Evolutionary conservation across 306 rosid species (phyloP), one percentile per base, ranked within the genome.

Genomic region (Dalbergia cochinchinensis): DNA sequence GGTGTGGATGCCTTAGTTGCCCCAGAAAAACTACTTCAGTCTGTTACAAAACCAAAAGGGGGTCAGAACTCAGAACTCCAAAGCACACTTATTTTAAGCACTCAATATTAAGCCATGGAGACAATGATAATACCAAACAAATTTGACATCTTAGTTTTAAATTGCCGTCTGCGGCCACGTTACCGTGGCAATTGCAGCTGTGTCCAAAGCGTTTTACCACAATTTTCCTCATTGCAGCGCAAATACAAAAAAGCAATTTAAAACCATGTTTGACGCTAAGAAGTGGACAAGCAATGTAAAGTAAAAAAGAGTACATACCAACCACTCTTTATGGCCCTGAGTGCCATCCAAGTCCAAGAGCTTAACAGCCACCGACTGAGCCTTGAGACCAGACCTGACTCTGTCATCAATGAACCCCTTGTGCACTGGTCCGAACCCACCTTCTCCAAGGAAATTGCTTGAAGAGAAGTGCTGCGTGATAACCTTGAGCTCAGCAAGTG

Each of bases 401-500:
- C 85, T 94, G 76, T 94, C 98, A 71, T 92, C 98, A 65, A 94
- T 79, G 82, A 94, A 94, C 2, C 98, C 98, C 45, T 94, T 94
- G 50, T 94, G 94, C 5, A 94, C 98, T 0, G 97, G 97, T 1
- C 98, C 98, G 26, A 94, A 94, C 67, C 97, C 97, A 8, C 98
- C 98, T 85, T 91, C 98, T 0, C 98, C 98, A 2, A 94, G 60
- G 79, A 88, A 88, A 65, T 88, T 94, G 57, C 87, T 86, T 0
- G 97, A 82, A 7, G 98, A 89, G 70, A 94, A 94, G n/a, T 22
- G 82, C 61, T 94, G 97, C 0, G 97, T 94, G 26, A 92, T 92
- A 26, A 88, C 71, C 81, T 92, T 94, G 12, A 94, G 93, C 82
- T 94, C 98, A 50, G 81, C 92, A 4, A 91, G 84, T 0, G 97